Evolutionary conservation across 1,284 basidiomycete species (phyloP).

Genomic region (Pseudomicrostroma phylloplanum): DNA sequence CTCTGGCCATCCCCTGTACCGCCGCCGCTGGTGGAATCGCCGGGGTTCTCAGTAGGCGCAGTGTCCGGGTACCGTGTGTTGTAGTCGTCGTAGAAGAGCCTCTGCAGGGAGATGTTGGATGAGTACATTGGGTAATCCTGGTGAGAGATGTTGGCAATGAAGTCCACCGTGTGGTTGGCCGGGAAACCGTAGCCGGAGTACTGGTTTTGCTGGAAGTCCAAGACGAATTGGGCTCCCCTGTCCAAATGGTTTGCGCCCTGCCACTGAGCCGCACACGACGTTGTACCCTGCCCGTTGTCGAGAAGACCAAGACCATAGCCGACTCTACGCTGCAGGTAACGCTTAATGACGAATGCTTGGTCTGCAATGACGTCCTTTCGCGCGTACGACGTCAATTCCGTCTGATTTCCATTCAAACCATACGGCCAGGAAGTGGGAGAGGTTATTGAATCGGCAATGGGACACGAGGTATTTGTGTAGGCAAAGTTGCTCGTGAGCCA

Average conservation of each 20-base stretch:
- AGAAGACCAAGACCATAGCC: slow-evolving; percentile 36
- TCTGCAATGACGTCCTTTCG: slow-evolving; percentile 32
- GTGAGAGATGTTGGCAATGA: slow-evolving; percentile 39
- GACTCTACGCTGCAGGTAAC: slow-evolving; percentile 29
- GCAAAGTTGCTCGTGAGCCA: slow-evolving; percentile 33
- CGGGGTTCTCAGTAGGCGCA: slow-evolving; percentile 25
- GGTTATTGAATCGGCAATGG: neutral
- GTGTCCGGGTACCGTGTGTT: slow-evolving; percentile 25
- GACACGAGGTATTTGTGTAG: slow-evolving; percentile 17
- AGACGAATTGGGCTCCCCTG: slow-evolving; percentile 37
- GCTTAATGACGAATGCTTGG: slow-evolving; percentile 24
- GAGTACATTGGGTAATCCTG: slow-evolving; percentile 47
- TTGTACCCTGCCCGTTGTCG: slow-evolving; percentile 41
- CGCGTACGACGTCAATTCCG: slow-evolving; percentile 25
- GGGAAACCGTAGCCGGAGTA: slow-evolving; percentile 23
- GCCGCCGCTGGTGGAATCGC: slow-evolving; percentile 23
- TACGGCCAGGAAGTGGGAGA: slow-evolving; percentile 34
- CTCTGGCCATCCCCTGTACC: slow-evolving; percentile 10
- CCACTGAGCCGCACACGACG: slow-evolving; percentile 36
- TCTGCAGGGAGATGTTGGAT: slow-evolving; percentile 30
- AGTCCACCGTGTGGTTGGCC: slow-evolving; percentile 27
- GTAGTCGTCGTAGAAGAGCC: slow-evolving; percentile 31
- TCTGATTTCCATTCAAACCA: slow-evolving; percentile 26
- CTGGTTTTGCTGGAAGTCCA: slow-evolving; percentile 14
- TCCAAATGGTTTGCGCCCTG: slow-evolving; percentile 44